Conservation (phyloP, 176 grass and related monocot genomes). For the Raddia distichophylla region DNA sequence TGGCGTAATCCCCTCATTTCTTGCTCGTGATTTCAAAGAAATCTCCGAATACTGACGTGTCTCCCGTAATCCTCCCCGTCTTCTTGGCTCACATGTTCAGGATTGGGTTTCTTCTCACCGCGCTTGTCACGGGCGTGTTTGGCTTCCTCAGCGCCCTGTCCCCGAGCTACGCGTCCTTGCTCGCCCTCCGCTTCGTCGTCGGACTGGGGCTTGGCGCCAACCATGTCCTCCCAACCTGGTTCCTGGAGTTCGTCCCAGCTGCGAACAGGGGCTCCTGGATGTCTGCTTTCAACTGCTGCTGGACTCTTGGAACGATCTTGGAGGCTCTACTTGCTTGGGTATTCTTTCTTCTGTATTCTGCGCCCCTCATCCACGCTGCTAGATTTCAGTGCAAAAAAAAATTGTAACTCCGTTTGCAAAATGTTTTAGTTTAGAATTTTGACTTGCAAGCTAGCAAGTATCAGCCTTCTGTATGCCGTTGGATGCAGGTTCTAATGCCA, state of each 20-base stretch:
- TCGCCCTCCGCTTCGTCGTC: constrained; percentile 58
- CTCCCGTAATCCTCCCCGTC: too few relatives aligned
- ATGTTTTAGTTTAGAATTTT: background rate
- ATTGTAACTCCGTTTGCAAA: background rate
- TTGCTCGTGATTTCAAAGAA: background rate
- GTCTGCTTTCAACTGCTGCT: constrained; percentile 45
- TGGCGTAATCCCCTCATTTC: background rate
- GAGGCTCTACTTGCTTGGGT: constrained; percentile 73
- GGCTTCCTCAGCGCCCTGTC: constrained; percentile 63
- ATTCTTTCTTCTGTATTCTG: background rate
- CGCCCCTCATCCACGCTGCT: background rate
- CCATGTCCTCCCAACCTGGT: constrained; percentile 68
- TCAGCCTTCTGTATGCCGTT: background rate
- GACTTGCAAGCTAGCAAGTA: background rate
- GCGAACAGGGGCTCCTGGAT: constrained; percentile 67
- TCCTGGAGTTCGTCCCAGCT: constrained; percentile 74
- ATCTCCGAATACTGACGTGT: background rate
- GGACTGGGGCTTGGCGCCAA: constrained; percentile 59
- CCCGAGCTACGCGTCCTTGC: constrained; percentile 57
- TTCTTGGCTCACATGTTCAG: constrained; percentile 37
- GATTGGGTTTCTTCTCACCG: constrained; percentile 59
- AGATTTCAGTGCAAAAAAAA: background rate
- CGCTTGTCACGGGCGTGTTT: constrained; percentile 48
- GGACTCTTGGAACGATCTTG: constrained; percentile 66
- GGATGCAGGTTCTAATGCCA: constrained; percentile 66